phyloP scores from a whole-genome alignment of 2,329 filamentous ascomycete genomes.

The Aplosporella prunicola region DNA sequence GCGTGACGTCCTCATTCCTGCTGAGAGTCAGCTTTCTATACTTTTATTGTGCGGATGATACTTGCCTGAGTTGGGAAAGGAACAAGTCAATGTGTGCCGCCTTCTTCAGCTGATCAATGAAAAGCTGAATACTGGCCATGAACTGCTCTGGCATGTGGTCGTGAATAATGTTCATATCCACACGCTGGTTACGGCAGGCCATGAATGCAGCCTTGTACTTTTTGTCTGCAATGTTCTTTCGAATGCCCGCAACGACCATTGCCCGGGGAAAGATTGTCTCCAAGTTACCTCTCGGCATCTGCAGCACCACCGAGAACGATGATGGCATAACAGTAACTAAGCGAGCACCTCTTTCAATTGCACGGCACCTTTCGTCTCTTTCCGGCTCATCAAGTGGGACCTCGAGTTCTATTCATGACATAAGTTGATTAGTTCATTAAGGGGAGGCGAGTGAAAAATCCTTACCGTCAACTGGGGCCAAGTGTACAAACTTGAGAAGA shows the following conservation, averaged over 20 bases:
- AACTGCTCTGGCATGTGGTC: constrained; percentile 88
- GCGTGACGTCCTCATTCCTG: constrained; percentile 79
- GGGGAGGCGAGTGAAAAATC: not conserved
- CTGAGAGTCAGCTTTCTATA: not conserved
- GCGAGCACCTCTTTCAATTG: constrained; percentile 78
- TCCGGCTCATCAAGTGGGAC: constrained; percentile 83
- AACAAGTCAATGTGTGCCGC: constrained; percentile 82
- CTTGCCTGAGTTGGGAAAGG: constrained; percentile 70
- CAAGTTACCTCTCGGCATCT: constrained; percentile 92
- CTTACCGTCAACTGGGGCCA: constrained; percentile 55
- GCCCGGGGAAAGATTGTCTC: constrained; percentile 92
- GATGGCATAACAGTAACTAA: constrained; percentile 85
- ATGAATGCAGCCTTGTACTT: constrained; percentile 79
- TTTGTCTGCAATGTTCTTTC: constrained; percentile 66
- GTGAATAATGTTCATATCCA: constrained; percentile 96
- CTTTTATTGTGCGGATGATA: not conserved
- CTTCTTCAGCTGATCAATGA: constrained; percentile 77
- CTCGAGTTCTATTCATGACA: constrained; percentile 60
- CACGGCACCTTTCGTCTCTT: constrained; percentile 82
- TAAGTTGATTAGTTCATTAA: not conserved
- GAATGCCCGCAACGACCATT: constrained; percentile 83
- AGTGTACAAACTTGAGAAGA: constrained; percentile 86
- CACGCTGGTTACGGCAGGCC: constrained; percentile 82
- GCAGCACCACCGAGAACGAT: constrained; percentile 73
- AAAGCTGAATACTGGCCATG: constrained; percentile 61